Evolutionary conservation across 257 asterid species (phyloP).

Genomic region (Misopates orontium): DNA sequence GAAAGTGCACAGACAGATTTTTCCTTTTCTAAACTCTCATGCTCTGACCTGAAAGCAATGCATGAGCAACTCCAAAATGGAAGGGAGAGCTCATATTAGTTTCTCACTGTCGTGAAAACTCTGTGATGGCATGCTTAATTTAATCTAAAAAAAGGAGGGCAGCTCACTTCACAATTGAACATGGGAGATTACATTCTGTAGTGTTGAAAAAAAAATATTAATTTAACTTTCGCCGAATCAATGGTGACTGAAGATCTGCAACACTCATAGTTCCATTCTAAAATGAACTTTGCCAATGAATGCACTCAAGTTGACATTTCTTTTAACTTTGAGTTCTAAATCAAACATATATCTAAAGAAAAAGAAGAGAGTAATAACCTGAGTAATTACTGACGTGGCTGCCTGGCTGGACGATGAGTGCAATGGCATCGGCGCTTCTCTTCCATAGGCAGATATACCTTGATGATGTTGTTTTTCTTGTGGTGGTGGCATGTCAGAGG

Average conservation of each 20-base stretch:
- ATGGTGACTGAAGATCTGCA: neutral
- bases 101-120: neutral
- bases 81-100: neutral
- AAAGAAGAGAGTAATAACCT: conserved; percentile 44
- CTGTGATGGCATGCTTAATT: neutral
- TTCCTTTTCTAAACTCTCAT: neutral
- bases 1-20: neutral
- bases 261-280: neutral
- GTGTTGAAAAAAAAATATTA: neutral
- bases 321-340: neutral
- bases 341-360: neutral
- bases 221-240: neutral
- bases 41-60: conserved; percentile 17
- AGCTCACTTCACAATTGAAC: neutral
- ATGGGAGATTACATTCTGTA: neutral
- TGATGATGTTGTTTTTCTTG: conserved; percentile 78
- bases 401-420: conserved; percentile 70
- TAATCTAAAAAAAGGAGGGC: neutral
- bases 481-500: conserved; percentile 61
- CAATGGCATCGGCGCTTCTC: conserved; percentile 69
- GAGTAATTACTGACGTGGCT: conserved; percentile 75
- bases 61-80: neutral
- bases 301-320: conserved; percentile 9
- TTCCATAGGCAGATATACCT: conserved; percentile 83
- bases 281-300: conserved; percentile 1